phyloP scores from a whole-genome alignment of 208 protist species.

The Leishmania arabica region DNA sequence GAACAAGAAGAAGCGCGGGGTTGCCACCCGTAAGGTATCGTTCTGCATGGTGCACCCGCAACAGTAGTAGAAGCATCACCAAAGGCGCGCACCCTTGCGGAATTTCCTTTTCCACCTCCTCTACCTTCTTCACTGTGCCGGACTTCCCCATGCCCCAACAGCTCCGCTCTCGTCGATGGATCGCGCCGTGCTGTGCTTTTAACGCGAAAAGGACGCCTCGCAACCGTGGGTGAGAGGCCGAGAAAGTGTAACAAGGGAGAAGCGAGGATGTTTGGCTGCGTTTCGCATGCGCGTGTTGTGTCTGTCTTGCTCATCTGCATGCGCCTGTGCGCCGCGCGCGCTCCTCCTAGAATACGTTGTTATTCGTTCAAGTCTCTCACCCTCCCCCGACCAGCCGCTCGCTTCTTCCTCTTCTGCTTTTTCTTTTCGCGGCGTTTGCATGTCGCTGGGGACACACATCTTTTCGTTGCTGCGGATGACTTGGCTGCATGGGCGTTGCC shows the following conservation, averaged over 20 bases:
- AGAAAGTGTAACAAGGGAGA: background rate
- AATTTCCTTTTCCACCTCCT: background rate
- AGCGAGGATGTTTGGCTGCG: background rate
- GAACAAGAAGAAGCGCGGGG: background rate
- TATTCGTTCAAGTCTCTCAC: background rate
- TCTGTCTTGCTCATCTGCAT: slow-evolving; percentile 6
- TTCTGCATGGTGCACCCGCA: background rate
- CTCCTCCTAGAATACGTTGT: background rate
- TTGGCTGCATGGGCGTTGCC: no score
- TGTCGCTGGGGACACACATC: no score
- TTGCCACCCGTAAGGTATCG: background rate
- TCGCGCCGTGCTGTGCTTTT: background rate
- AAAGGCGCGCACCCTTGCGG: no score
- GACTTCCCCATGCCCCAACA: background rate
- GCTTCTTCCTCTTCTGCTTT: background rate
- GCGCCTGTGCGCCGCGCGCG: slow-evolving; percentile 2
- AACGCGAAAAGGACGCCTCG: background rate
- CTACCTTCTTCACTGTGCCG: background rate
- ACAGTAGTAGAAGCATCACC: background rate
- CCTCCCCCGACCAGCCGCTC: background rate
- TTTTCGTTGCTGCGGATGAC: no score
- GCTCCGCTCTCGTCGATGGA: background rate
- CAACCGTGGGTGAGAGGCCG: background rate
- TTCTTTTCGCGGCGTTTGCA: background rate
- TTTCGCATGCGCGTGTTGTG: background rate